These are phyloP conservation scores for Cocos nucifera DNA, from an alignment of 176 grass and related monocot genomes.

Conservation along the genomic window DNA sequence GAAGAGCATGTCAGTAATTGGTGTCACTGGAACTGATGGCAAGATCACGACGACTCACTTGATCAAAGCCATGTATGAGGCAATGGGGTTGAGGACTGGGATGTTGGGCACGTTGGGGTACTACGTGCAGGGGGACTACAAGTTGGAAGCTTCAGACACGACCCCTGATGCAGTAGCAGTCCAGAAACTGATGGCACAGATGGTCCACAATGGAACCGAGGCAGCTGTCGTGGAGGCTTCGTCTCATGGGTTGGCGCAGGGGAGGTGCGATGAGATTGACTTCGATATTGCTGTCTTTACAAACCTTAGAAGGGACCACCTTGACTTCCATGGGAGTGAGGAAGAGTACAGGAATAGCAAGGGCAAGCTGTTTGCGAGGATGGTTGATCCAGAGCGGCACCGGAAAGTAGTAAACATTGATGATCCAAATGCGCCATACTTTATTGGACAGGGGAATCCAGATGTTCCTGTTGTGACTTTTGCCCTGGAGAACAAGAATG, in stretches of 20 bases:
- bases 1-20: conserved; percentile 52
- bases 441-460: conserved; percentile 57
- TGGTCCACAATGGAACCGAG: conserved; percentile 85
- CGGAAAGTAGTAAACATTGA: conserved; percentile 91
- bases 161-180: conserved; percentile 44
- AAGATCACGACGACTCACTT: conserved; percentile 57
- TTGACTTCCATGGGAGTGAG: conserved; percentile 36
- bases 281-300: conserved; percentile 83
- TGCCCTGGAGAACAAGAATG: conserved; percentile 89
- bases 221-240: conserved; percentile 67
- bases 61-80: conserved; percentile 81
- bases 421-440: conserved; percentile 66
- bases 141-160: conserved; percentile 37
- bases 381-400: conserved; percentile 78
- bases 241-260: conserved; percentile 34
- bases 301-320: conserved; percentile 51
- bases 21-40: conserved; percentile 55
- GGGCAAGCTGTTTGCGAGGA: conserved; percentile 58
- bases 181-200: conserved; percentile 85
- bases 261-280: conserved; percentile 53
- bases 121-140: conserved; percentile 53
- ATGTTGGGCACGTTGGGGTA: conserved; percentile 65
- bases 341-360: conserved; percentile 69
- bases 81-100: conserved; percentile 69
- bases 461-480: conserved; percentile 86